Conservation (phyloP, 257 asterid genomes). For the Leonotis leonurus region DNA sequence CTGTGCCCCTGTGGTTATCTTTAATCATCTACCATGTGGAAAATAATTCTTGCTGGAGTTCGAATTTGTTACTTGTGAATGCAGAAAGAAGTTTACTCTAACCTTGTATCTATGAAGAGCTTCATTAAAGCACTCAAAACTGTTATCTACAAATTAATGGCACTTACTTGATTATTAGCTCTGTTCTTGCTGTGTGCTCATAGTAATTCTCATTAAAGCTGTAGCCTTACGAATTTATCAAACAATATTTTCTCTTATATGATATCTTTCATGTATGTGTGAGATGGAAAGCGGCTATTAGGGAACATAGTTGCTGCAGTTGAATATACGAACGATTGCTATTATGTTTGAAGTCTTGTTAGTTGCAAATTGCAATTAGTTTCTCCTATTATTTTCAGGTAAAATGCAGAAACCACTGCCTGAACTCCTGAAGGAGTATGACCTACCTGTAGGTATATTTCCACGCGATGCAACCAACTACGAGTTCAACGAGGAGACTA, state of each 20-base stretch:
- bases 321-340: not conserved
- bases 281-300: too few species aligned
- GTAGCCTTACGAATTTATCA: not conserved
- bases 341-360: not conserved
- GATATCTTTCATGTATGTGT: too few species aligned
- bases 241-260: not conserved
- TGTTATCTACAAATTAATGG: not conserved
- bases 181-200: not conserved
- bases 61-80: not conserved
- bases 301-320: too few species aligned
- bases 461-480: conserved; percentile 77
- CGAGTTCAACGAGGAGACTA: conserved; percentile 62
- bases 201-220: not conserved
- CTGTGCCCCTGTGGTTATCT: too few species aligned
- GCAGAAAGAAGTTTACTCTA: not conserved
- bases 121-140: not conserved
- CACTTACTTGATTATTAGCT: not conserved
- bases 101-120: not conserved
- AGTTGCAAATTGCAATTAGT: not conserved
- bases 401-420: conserved; percentile 66
- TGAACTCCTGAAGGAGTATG: conserved; percentile 59
- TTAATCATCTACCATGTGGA: too few species aligned
- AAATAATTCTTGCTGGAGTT: too few species aligned
- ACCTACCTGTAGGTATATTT: conserved; percentile 55
- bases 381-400: conserved; percentile 36